Evolutionary conservation across 352 stramenopile species (phyloP), one percentile per base, ranked within the genome.

Genomic region (Pythium scleroteichum): DNA sequence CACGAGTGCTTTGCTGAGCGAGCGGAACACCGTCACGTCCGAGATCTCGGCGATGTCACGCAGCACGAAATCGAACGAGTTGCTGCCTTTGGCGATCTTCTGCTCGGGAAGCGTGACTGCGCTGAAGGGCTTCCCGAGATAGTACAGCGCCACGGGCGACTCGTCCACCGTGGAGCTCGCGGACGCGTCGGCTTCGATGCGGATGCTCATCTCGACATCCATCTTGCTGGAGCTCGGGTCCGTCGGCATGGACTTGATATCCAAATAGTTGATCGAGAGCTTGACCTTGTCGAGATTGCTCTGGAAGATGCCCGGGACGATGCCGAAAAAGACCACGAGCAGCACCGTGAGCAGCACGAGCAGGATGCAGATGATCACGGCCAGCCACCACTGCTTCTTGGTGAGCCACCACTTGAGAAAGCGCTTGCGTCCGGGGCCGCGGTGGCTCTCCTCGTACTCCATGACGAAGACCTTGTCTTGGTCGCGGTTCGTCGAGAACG

Each of bases 201-300:
- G 62, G n/a, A 69, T 44, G 33, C 47, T 69, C 9, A 69, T 10
- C n/a, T 69, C 50, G 19, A 69, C 53, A 19, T 53, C 62, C 22
- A 69, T 60, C 16, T 44, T 41, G 7, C 48, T 57, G 7, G 50
- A 23, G 27, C 16, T 35, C 17, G 13, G 20, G 44, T 48, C 55
- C 10, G 32, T 49, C 7, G 48, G 22, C 44, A 62, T 52, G n/a
- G 45, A 55, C 44, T 58, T 59, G 38, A 69, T 53, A 20, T 69
- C 62, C 44, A 69, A 46, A 26, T 58, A 69, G 38, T 69, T 69
- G 35, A 69, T 29, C 9, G 16, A 23, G 7, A 69, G 29, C 47
- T 64, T 51, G 6, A 65, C 52, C 4, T 64, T 48, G 51, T 69
- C 35, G 49, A 56, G 35, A 26, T 56, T 56, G n/a, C 29, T 53